Base-by-base conservation (phyloP, 1,284 basidiomycete species). In the Porogramme epimiltina region DNA sequence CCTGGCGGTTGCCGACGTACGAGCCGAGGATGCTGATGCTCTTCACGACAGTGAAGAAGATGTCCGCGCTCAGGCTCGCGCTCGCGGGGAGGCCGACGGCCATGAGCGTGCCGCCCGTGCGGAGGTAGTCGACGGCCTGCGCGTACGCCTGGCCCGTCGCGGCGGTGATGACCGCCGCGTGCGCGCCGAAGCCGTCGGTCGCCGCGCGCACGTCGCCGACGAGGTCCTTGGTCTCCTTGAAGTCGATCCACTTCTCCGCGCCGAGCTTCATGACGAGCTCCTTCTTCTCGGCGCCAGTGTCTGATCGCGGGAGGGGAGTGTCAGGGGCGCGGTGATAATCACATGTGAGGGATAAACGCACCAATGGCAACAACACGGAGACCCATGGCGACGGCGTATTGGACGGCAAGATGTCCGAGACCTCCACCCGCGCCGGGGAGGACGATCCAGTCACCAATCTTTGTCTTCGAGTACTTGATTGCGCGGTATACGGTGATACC, bases 401-500 rank as follows among this genome's bases (percentile, higher is more conserved):
- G 89, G 44, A 91, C 69, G 31, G 89, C 90, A 34, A 89, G 75
- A 68, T 89, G 85, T 3, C 86, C 87, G 16, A 89, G 80, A 38
- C 90, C 81, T 61, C 85, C 87, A 13, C 90, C 89, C 8, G 89
- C 89, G 45, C 90, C 91, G 23, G 87, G 87, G 58, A 95, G 78
- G 45, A 85, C 87, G 58, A 94, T 77, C 83, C 85, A 93, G 58
- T 95, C 84, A 46, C 91, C 90, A n/a, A 85, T 79, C 25, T 72
- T 75, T n/a, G 82, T 78, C 47, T 80, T 71, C 51, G 84, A 82
- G 69, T 89, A 80, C 69, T 92, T 93, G 65, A 95, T 75, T 0
- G 91, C 93, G 62, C 90, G 88, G 70, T 93, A 95, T 0, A 89
- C 86, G 1, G 90, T 92, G 18, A 91, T 71, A 54, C 89, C 90